Percentiles rank a stretch among this genome's conserved stretches.
Evolutionary conservation across 2,329 filamentous ascomycete species (phyloP).

Genomic region (Aspergillus bombycis): DNA sequence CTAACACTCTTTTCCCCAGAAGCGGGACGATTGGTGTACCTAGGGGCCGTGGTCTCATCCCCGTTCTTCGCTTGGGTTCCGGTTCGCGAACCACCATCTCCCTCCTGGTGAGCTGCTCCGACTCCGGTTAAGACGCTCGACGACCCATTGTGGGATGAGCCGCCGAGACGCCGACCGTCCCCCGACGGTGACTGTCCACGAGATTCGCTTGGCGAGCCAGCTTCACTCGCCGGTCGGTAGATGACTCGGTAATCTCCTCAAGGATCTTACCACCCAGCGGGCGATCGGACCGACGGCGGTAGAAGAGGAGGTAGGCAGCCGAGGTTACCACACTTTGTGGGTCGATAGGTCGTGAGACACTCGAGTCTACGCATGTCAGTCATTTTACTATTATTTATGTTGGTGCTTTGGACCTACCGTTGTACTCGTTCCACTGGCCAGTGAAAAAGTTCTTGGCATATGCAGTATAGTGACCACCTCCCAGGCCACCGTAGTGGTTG

Average conservation of each 20-base stretch:
- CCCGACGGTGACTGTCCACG: constrained; percentile 62
- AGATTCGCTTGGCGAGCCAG: constrained; percentile 46
- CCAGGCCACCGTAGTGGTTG: constrained; percentile 90
- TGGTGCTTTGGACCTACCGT: constrained; percentile 63
- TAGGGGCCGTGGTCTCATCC: constrained; percentile 34
- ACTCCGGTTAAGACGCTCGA: constrained; percentile 82
- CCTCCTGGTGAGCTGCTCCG: constrained; percentile 72
- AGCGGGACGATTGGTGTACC: constrained; percentile 32
- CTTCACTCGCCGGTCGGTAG: constrained; percentile 56
- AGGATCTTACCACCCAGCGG: constrained; percentile 81
- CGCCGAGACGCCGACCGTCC: constrained; percentile 86
- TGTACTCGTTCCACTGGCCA: constrained; percentile 92
- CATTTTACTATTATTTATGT: constrained; percentile 1
- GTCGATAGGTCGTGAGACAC: constrained; percentile 65
- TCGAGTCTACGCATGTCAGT: constrained; percentile 69
- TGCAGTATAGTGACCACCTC: constrained; percentile 95
- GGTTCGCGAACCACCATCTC: constrained; percentile 61
- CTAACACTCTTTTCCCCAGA: constrained; percentile 28
- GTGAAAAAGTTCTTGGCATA: constrained; percentile 92
- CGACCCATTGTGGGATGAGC: constrained; percentile 86
- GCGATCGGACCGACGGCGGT: constrained; percentile 76
- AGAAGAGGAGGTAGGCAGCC: constrained; percentile 92
- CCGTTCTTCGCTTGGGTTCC: constrained; percentile 40
- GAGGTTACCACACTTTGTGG: constrained; percentile 68
- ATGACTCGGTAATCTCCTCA: constrained; percentile 68